Percentiles rank a stretch among this genome's conserved stretches.
Evolutionary conservation across 305 asterid genomes (phyloP).

Genomic region (Plantago rigida): DNA sequence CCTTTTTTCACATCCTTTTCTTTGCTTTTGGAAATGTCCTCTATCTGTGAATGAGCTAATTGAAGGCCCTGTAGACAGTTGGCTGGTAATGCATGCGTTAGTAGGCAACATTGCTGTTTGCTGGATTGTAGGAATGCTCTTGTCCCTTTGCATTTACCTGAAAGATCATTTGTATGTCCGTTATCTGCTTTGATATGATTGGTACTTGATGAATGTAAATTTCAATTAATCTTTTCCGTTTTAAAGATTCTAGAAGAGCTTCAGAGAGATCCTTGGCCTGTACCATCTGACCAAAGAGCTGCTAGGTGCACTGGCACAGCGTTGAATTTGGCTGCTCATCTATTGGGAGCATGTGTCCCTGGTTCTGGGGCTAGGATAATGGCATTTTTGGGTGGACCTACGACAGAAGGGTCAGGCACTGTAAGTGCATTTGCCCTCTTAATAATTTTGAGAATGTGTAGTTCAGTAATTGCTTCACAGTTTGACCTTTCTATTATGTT

Average conservation of each 20-base stretch:
- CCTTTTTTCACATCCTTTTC: neutral
- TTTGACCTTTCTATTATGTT: neutral
- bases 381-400: slow-evolving; percentile 96
- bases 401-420: slow-evolving; percentile 90
- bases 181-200: slow-evolving; percentile 1
- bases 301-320: slow-evolving; percentile 94
- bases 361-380: slow-evolving; percentile 94
- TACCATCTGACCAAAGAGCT: slow-evolving; percentile 78
- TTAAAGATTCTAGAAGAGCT: slow-evolving; percentile 90
- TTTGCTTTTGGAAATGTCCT: neutral
- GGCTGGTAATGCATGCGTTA: no score
- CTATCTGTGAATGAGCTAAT: slow-evolving; percentile 9
- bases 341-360: slow-evolving; percentile 89
- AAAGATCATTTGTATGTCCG: neutral
- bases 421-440: slow-evolving; percentile 40
- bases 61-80: slow-evolving; percentile 1
- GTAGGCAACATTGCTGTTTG: no score
- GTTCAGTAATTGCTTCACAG: neutral
- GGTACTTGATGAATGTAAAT: slow-evolving; percentile 20
- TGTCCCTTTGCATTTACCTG: no score
- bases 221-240: slow-evolving; percentile 25
- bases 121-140: no score
- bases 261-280: slow-evolving; percentile 97
- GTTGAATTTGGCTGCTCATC: slow-evolving; percentile 82
- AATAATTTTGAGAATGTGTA: slow-evolving; percentile 10